Conservation (phyloP, 257 asterid species). For the Lantana camara region DNA sequence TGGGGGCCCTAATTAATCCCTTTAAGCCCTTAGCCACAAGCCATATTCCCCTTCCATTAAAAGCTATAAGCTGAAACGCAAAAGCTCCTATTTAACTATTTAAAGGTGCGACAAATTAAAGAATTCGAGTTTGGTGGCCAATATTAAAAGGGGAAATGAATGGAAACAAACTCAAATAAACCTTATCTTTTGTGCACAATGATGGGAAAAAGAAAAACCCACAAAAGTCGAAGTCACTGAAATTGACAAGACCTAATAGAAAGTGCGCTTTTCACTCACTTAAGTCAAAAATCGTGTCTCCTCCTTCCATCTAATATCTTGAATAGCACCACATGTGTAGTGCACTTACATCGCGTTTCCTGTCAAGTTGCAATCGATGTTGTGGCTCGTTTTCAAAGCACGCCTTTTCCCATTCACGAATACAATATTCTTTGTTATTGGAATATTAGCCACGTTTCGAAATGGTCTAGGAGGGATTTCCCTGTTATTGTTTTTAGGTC, state of each 20-base stretch:
- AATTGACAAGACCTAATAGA: conserved; percentile 28
- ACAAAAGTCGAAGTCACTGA: conserved; percentile 14
- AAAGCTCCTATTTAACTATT: conserved; percentile 4
- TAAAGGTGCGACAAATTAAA: conserved; percentile 28
- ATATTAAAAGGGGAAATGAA: not conserved
- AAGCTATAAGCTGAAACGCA: not conserved
- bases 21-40: too few species aligned
- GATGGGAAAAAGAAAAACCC: conserved; percentile 21
- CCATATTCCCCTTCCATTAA: too few species aligned
- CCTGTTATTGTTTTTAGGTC: too few species aligned
- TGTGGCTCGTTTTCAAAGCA: not conserved
- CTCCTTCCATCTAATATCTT: conserved; percentile 15
- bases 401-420: not conserved
- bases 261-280: conserved; percentile 33
- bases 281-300: conserved; percentile 29
- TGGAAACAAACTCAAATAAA: not conserved
- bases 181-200: conserved; percentile 20
- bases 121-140: conserved; percentile 4
- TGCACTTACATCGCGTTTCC: conserved; percentile 12
- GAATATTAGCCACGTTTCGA: conserved; percentile 1
- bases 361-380: conserved; percentile 21
- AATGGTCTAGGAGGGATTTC: too few species aligned
- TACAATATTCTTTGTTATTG: not conserved
- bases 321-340: conserved; percentile 14
- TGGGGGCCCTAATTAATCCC: too few species aligned